A percentile compares a stretch with the other conserved stretches of the same genome.
Evolutionary conservation across 805 yeast genomes (phyloP).

Genomic region (Sugiyamaella chiloensis): DNA sequence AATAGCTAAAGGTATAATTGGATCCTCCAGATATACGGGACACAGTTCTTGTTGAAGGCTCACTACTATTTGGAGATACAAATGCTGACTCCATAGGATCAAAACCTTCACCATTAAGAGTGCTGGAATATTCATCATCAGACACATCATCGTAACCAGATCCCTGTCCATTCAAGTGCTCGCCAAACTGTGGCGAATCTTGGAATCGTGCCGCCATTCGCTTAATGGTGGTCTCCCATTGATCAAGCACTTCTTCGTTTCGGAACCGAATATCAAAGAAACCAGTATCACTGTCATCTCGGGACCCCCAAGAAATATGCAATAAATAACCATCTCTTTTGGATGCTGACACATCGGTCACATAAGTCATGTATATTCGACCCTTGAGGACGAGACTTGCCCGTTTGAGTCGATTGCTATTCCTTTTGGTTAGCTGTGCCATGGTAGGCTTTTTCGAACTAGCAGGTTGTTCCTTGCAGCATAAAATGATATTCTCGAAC

Average conservation of each 20-base stretch:
- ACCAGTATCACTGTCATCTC: slow-evolving; percentile 80
- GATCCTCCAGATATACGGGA: neutral
- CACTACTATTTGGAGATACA: neutral
- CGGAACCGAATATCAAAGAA: slow-evolving; percentile 71
- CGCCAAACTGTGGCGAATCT: neutral
- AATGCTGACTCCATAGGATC: neutral
- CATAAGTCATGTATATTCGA: slow-evolving; percentile 72
- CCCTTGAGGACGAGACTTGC: slow-evolving; percentile 63
- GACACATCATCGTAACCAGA: slow-evolving; percentile 21
- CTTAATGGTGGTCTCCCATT: slow-evolving; percentile 58
- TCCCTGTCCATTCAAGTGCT: slow-evolving; percentile 11
- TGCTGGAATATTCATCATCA: slow-evolving; percentile 18
- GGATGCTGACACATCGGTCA: slow-evolving; percentile 41
- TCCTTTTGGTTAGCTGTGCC: slow-evolving; percentile 49
- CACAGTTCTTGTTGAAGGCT: neutral
- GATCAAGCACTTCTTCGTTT: slow-evolving; percentile 76
- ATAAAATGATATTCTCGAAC: slow-evolving; percentile 66
- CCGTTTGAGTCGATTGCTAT: slow-evolving; percentile 43
- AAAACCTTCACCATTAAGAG: slow-evolving; percentile 3
- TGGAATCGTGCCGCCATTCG: slow-evolving; percentile 21
- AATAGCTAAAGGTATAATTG: neutral
- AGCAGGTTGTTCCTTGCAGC: slow-evolving; percentile 57
- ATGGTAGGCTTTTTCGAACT: slow-evolving; percentile 45
- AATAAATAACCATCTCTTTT: slow-evolving; percentile 32
- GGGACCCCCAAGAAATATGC: slow-evolving; percentile 35